Percentiles rank a stretch among this genome's conserved stretches.
These are phyloP conservation scores for Rubroshorea leprosula DNA, from an alignment of 345 rosid genomes.

Conservation along the genomic window DNA sequence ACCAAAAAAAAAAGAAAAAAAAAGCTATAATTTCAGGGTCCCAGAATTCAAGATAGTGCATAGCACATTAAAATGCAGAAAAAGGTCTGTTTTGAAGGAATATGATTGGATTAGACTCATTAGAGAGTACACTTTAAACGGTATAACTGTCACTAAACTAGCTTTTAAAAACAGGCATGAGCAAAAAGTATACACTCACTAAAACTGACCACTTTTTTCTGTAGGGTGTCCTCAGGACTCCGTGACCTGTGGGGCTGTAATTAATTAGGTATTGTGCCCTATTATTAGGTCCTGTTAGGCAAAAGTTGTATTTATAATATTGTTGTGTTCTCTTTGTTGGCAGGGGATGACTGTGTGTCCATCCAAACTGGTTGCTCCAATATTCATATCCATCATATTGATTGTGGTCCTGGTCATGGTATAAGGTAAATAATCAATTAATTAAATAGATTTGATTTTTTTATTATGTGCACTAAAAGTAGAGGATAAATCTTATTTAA, in stretches of 20 bases:
- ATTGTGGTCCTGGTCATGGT: constrained; percentile 95
- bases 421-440: constrained; percentile 42
- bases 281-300: constrained; percentile 3
- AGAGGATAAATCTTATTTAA: too few species aligned
- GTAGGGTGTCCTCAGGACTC: not conserved
- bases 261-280: not conserved
- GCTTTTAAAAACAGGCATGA: constrained; percentile 37
- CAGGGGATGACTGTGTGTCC: constrained; percentile 94
- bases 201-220: constrained; percentile 15
- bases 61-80: constrained; percentile 36
- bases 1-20: too few species aligned
- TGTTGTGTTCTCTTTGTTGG: not conserved
- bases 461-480: too few species aligned
- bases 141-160: constrained; percentile 42
- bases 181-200: constrained; percentile 18
- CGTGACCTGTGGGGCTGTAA: not conserved
- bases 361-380: constrained; percentile 83
- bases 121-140: constrained; percentile 13
- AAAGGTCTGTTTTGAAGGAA: constrained; percentile 15
- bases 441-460: not conserved
- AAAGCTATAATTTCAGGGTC: too few species aligned
- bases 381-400: constrained; percentile 63
- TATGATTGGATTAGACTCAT: constrained; percentile 20
- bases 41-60: constrained; percentile 30
- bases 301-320: not conserved